Base-by-base conservation (phyloP, 257 asterid species). In the Solanum sitiens region DNA sequence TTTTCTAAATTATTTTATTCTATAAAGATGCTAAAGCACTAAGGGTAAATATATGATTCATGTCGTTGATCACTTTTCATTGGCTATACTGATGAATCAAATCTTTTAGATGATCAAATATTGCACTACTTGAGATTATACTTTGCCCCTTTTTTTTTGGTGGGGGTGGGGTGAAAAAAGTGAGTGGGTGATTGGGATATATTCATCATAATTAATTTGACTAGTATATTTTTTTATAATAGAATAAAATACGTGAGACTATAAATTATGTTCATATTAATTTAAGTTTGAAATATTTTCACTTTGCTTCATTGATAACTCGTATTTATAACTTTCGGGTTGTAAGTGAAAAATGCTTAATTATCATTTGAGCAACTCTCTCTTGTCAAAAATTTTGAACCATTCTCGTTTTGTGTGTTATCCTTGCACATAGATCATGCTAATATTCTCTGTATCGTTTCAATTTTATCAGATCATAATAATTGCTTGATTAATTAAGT, bases 311-410 rank as follows among this genome's bases (percentile, higher is more conserved):
- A 37, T 37, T 37, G 39, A 37, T 37, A 0, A 37, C 2, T 37
- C 7, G 7, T 37, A 5, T 37, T 37, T 37, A 37, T 0, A 37
- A 2, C 2, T 37, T 37, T 37, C 7, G 1, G 39, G 4, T 37
- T 37, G 23, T 1, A 50, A 15, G 23, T 50, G 6, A 50, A 50
- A 23, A 21, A 20, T 50, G 1, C 1, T 15, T 50, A 1, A 15
- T 15, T 6, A 37, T 0, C 0, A 50, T 50, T 0, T 8, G 0
- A 50, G 0, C 1, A 50, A 50, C 1, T 50, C 2, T 0, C 9
- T 6, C 1, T 15, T 15, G 1, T 15, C 8, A 50, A 50, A 50
- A 50, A 50, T 5, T 5, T 50, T 15, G 21, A 15, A 50, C 0
- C 8, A 5, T 50, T 15, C 39, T 50, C 0, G 7, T 5, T 50